These are phyloP conservation scores for Pleurotus giganteus DNA, from an alignment of 768 basidiomycete species.

Conservation along the genomic window DNA sequence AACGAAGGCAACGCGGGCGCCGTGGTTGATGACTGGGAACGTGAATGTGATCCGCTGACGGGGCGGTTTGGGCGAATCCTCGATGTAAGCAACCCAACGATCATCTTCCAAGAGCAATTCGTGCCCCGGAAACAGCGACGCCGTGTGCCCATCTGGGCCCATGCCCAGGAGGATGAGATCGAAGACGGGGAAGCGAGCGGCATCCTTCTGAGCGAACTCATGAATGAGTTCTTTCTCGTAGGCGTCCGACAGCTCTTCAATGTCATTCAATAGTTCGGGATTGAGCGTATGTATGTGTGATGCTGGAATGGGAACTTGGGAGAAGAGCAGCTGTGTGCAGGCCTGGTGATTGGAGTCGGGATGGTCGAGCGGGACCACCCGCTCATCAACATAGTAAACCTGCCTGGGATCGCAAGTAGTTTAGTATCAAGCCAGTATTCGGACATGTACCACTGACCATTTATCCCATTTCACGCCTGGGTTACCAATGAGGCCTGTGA, in stretches of 20 bases:
- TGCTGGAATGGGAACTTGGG: constrained; percentile 75
- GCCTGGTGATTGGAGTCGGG: constrained; percentile 89
- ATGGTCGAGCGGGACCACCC: constrained; percentile 89
- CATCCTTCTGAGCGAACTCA: constrained; percentile 89
- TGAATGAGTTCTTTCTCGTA: constrained; percentile 84
- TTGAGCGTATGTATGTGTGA: constrained; percentile 87
- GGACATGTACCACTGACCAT: constrained; percentile 56
- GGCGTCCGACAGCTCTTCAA: constrained; percentile 77
- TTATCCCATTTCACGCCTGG: constrained; percentile 85
- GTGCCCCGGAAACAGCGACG: constrained; percentile 96
- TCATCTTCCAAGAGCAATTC: constrained; percentile 78
- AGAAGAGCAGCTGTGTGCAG: constrained; percentile 71
- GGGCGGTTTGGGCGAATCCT: constrained; percentile 94
- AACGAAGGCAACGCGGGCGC: constrained; percentile 86
- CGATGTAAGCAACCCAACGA: constrained; percentile 92
- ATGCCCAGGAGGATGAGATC: constrained; percentile 96
- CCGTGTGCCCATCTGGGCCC: constrained; percentile 98
- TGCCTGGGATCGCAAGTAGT: constrained; percentile 58
- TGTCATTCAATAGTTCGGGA: constrained; percentile 56
- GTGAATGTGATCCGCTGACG: constrained; percentile 89
- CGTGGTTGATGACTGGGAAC: constrained; percentile 87
- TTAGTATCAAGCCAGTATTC: not conserved
- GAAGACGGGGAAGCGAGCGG: constrained; percentile 95
- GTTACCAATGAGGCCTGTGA: constrained; percentile 66
- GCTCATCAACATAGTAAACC: constrained; percentile 96